Percentiles rank a stretch among this genome's conserved stretches.
phyloP scores from a whole-genome alignment of 2,329 filamentous ascomycete species.

The Tolypocladium guangdongense region DNA sequence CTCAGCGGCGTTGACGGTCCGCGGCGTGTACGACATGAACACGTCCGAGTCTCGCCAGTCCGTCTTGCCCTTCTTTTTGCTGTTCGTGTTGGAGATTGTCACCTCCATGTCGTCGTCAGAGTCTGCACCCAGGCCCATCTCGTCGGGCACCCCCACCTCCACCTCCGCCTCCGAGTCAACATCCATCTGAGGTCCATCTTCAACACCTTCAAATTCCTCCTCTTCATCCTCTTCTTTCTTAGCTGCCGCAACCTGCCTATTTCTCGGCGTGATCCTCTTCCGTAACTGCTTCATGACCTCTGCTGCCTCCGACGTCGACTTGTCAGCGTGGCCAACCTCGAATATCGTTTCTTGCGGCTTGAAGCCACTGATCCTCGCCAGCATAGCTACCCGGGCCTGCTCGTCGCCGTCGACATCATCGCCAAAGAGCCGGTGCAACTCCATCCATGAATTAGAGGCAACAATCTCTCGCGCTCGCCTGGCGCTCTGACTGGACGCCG shows the following conservation, averaged over 20 bases:
- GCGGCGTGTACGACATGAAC: constrained; percentile 94
- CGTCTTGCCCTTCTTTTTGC: constrained; percentile 37
- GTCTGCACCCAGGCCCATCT: constrained; percentile 37
- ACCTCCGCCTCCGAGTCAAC: constrained; percentile 23
- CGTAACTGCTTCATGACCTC: constrained; percentile 66
- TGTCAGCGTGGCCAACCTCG: constrained; percentile 70
- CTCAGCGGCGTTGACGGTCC: constrained; percentile 69
- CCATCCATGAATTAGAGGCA: constrained; percentile 56
- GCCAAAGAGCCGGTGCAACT: constrained; percentile 73
- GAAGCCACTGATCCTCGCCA: constrained; percentile 80
- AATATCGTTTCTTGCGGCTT: constrained; percentile 93
- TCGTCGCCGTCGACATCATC: constrained; percentile 55
- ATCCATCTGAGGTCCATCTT: neutral
- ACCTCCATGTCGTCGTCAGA: constrained; percentile 59
- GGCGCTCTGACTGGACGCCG: constrained; percentile 81
- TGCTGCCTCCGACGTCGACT: constrained; percentile 53
- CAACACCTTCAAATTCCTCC: constrained; percentile 18
- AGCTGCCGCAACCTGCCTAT: constrained; percentile 28
- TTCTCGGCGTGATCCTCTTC: constrained; percentile 55
- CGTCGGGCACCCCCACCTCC: constrained; percentile 33
- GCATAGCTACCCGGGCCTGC: constrained; percentile 70
- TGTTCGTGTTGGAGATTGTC: constrained; percentile 52
- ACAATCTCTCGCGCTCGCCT: constrained; percentile 75
- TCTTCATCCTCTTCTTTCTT: constrained; percentile 22
- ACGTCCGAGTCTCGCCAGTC: constrained; percentile 77